Evolutionary conservation across 345 rosid species (phyloP).

Genomic region (Leavenworthia alabamica): DNA sequence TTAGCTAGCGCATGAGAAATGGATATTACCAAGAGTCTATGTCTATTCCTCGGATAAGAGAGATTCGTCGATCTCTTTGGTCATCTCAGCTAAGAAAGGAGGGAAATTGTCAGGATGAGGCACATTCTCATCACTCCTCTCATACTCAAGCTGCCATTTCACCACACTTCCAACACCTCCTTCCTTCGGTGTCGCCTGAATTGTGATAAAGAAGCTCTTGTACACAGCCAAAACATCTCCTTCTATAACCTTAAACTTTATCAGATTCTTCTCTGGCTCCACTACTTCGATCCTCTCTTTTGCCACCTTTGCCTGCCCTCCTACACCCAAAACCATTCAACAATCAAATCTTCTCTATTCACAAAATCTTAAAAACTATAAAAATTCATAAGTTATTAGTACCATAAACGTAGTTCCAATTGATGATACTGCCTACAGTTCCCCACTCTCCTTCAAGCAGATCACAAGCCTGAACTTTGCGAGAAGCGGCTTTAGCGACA

Average conservation of each 20-base stretch:
- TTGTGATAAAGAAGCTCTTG: neutral
- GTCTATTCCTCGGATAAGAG: neutral
- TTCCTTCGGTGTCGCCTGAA: neutral
- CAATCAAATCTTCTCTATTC: neutral
- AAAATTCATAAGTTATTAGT: neutral
- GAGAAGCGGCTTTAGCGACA: neutral
- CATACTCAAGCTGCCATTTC: neutral
- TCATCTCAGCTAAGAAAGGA: slow-evolving; percentile 1
- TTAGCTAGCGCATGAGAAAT: neutral
- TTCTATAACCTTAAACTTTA: neutral
- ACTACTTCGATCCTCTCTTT: neutral
- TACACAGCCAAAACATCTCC: slow-evolving; percentile 1
- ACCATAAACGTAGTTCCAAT: slow-evolving; percentile 5
- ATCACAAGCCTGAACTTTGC: neutral
- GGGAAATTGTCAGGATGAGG: neutral
- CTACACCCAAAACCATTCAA: neutral
- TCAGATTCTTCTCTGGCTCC: neutral
- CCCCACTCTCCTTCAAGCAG: slow-evolving; percentile 1
- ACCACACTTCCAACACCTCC: neutral
- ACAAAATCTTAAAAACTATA: neutral
- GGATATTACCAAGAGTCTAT: neutral
- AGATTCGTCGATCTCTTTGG: neutral
- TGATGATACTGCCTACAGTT: neutral
- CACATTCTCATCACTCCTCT: neutral
- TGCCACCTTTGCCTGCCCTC: neutral